phyloP scores from a whole-genome alignment of 139 green algal genomes.

The Dunaliella sp. region DNA sequence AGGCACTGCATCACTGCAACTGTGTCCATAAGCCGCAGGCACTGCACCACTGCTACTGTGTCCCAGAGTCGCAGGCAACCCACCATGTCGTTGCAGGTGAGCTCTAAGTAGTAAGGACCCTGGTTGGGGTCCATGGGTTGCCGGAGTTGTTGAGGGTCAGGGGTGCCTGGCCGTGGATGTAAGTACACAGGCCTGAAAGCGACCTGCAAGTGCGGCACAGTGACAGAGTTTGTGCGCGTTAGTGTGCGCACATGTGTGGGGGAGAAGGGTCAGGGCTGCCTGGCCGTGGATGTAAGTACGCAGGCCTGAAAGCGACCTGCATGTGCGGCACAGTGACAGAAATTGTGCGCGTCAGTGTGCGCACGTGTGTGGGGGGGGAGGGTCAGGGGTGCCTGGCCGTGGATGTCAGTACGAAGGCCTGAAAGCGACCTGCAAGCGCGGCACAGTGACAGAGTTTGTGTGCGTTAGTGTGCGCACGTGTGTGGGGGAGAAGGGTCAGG shows the following conservation, averaged over 20 bases:
- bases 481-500: neutral
- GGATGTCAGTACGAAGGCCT: too few species aligned
- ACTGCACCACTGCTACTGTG: too few species aligned
- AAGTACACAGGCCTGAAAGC: constrained; percentile 28
- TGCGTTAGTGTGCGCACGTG: neutral
- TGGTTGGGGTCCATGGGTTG: neutral
- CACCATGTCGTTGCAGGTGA: constrained; percentile 64
- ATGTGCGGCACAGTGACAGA: neutral
- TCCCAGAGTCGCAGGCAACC: too few species aligned
- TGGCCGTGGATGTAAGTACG: neutral
- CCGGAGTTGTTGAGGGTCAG: neutral
- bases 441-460: too few species aligned
- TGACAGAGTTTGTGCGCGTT: neutral
- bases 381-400: neutral
- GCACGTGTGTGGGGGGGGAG: neutral
- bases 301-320: too few species aligned
- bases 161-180: neutral
- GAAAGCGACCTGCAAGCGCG: too few species aligned
- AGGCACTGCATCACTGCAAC: too few species aligned
- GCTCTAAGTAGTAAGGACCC: constrained; percentile 36
- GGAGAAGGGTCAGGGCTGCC: too few species aligned
- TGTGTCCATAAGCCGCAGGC: too few species aligned
- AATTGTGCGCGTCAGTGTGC: neutral
- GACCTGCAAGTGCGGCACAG: neutral
- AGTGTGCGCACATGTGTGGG: neutral